phyloP scores from a whole-genome alignment of 2,329 filamentous ascomycete genomes.

The Chaetomiaceae sp. region DNA sequence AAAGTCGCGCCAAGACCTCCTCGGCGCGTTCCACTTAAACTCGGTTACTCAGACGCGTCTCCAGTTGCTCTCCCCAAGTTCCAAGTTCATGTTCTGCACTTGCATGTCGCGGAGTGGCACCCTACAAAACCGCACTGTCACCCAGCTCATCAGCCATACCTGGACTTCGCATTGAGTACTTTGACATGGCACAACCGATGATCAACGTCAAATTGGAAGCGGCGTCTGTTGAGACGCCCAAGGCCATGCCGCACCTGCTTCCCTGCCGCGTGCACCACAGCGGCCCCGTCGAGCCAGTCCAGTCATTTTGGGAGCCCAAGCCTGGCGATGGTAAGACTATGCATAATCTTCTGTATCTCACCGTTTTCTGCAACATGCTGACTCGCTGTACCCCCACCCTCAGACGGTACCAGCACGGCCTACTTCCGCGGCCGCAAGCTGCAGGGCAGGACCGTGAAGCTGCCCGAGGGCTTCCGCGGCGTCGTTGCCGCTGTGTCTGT shows the following conservation, averaged over 20 bases:
- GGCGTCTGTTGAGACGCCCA: constrained; percentile 19
- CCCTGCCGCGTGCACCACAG: constrained; percentile 77
- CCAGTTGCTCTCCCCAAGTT: no score
- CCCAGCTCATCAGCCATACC: no score
- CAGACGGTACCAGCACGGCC: constrained; percentile 47
- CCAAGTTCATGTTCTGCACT: no score
- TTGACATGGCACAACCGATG: constrained; percentile 36
- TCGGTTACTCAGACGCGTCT: no score
- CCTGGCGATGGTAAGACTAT: constrained; percentile 19
- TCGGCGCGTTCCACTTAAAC: no score
- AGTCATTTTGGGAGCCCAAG: constrained; percentile 65
- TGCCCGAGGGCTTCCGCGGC: constrained; percentile 69
- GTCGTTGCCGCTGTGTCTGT: constrained; percentile 46
- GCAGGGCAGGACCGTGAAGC: constrained; percentile 55
- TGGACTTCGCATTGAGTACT: no score
- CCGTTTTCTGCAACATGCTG: neutral
- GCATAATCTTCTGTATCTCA: no score
- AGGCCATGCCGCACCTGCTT: constrained; percentile 62
- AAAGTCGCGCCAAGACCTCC: no score
- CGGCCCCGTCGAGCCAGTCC: constrained; percentile 58
- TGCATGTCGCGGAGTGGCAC: no score
- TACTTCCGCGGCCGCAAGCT: constrained; percentile 80
- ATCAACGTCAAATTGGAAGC: constrained; percentile 31
- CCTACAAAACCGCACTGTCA: no score
- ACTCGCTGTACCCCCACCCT: neutral